These are phyloP conservation scores for Nitzschia sp. DNA, from an alignment of 108 stramenopile species.

Conservation along the genomic window DNA sequence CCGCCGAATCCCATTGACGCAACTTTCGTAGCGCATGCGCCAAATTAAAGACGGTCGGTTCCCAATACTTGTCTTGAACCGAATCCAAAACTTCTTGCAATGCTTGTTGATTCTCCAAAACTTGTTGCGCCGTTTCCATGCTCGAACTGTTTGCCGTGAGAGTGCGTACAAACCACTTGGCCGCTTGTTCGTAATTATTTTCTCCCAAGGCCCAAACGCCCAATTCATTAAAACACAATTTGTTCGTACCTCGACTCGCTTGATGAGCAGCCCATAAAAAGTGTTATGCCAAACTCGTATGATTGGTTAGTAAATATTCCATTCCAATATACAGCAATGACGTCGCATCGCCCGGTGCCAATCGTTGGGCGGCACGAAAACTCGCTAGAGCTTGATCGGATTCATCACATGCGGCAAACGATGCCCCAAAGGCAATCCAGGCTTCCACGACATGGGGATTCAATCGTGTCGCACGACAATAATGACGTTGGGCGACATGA, in stretches of 20 bases:
- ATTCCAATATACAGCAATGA: constrained; percentile 94
- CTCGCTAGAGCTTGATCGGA: constrained; percentile 94
- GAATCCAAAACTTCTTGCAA: constrained; percentile 37
- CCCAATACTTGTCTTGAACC: constrained; percentile 82
- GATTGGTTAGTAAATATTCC: constrained; percentile 97
- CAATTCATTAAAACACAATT: constrained; percentile 90
- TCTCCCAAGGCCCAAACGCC: constrained; percentile 82
- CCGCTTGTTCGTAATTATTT: constrained; percentile 64
- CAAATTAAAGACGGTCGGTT: constrained; percentile 92
- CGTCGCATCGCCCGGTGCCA: constrained; percentile 80
- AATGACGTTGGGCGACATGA: constrained; percentile 92
- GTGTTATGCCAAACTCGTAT: constrained; percentile 87
- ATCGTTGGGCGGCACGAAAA: constrained; percentile 91
- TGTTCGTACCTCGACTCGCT: constrained; percentile 70
- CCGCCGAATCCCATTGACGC: constrained; percentile 72
- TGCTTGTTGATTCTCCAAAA: background rate
- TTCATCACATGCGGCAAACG: constrained; percentile 94
- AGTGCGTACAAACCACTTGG: constrained; percentile 73
- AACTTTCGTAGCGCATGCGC: constrained; percentile 89
- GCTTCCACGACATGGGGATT: constrained; percentile 86
- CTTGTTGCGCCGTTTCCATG: constrained; percentile 2
- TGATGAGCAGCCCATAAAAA: constrained; percentile 76
- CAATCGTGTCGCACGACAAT: constrained; percentile 86
- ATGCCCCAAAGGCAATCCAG: constrained; percentile 95
- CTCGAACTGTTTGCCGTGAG: constrained; percentile 36